Base-by-base conservation (phyloP, 78 protist genomes). In the Dictyostelium intermedium region DNA sequence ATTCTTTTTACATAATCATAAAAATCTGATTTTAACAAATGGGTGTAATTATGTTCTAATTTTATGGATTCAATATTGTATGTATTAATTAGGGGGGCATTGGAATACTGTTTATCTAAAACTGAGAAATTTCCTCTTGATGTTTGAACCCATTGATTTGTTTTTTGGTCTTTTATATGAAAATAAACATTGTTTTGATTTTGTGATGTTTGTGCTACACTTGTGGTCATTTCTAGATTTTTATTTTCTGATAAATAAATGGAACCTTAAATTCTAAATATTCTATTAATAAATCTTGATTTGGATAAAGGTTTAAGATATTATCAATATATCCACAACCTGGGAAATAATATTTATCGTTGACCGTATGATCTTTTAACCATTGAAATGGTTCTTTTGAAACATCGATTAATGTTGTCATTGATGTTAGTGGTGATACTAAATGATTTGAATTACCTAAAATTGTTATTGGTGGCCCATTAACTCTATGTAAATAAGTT, bases 291-390 rank as follows among this genome's bases (percentile, higher is more conserved):
- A 79, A 2, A 79, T 79, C 66, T 45, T 39, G 66, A 47, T 45
- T 27, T 76, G 82, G 43, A 47, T 23, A 79, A 1, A 35, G 20
- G 14, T 82, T 50, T n/a, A 85, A 13, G 3, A 85, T 50, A 45
- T 66, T 73, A 16, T 56, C 78, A 11, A 85, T 37, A 76, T 76
- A 85, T n/a, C 78, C 83, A 37, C 83, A 47, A 35, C 92, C 92
- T 2, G 84, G 84, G 11, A 85, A 76, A 25, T 74, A 60, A 73
- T 37, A 56, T 37, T 56, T 73, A 23, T 37, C 73, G 0, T 73
- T 56, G 3, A 87, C 53, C 13, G 77, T 61, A 45, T 87, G 92
- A 14, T 84, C 92, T 37, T 87, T 87, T n/a, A 87, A 43, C 37
- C 23, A 45, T 47, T 13, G 45, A 25, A 45, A 79, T 79, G 84